A percentile compares a stretch with the other conserved stretches of the same genome.
These are phyloP conservation scores for Paraleonurus japonicus DNA, from an alignment of 257 asterid species.

Conservation along the genomic window DNA sequence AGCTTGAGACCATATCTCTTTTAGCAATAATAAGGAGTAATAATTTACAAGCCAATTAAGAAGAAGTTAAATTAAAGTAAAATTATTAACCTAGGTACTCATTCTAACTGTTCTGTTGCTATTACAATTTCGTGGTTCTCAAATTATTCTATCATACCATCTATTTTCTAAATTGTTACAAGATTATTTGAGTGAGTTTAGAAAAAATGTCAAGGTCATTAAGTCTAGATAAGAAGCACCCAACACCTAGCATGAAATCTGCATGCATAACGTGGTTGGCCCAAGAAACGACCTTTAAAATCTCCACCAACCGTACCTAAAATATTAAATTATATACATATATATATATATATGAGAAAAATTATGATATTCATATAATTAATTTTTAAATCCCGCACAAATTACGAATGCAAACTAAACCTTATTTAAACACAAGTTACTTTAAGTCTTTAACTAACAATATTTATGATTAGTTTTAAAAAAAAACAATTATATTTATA, in stretches of 20 bases:
- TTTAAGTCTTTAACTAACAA: background rate
- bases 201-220: background rate
- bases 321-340: background rate
- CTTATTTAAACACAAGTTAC: background rate
- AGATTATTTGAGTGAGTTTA: background rate
- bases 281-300: background rate
- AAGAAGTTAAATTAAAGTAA: background rate
- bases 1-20: background rate
- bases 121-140: background rate
- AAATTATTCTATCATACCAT: background rate
- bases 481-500: too few relatives aligned
- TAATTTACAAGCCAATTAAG: background rate
- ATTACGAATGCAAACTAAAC: background rate
- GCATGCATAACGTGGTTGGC: slow-evolving; percentile 1
- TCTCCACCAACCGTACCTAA: slow-evolving; percentile 22
- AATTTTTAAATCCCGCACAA: too few relatives aligned
- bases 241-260: background rate
- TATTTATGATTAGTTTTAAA: too few relatives aligned
- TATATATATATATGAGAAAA: background rate
- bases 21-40: background rate
- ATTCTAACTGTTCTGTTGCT: background rate
- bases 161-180: background rate
- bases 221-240: background rate
- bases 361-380: too few relatives aligned
- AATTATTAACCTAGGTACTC: background rate